phyloP scores from a whole-genome alignment of 2,329 filamentous ascomycete genomes.

The Cladosporium sp. region DNA sequence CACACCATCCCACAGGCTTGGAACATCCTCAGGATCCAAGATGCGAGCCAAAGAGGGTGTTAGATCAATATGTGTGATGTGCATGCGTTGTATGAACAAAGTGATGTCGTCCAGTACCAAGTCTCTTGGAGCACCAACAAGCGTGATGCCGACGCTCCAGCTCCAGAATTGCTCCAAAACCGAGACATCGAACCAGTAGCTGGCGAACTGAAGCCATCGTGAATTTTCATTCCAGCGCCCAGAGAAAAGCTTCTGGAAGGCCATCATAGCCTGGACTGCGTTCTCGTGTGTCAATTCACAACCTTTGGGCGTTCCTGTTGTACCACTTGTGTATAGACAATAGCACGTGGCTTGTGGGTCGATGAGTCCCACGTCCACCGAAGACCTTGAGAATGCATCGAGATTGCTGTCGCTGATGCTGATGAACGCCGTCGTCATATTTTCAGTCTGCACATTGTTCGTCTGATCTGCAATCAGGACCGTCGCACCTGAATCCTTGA shows the following conservation, averaged over 20 bases:
- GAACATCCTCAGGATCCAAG: constrained; percentile 76
- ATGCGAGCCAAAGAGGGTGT: constrained; percentile 84
- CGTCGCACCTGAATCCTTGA: constrained; percentile 68
- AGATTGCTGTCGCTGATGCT: constrained; percentile 21
- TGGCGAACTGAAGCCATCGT: constrained; percentile 88
- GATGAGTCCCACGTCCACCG: constrained; percentile 38
- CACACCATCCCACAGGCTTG: constrained; percentile 74
- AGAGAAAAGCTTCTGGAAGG: constrained; percentile 76
- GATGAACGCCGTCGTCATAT: constrained; percentile 8
- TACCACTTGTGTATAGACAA: constrained; percentile 84
- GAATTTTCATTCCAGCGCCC: constrained; percentile 72
- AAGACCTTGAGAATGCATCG: constrained; percentile 30
- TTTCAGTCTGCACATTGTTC: constrained; percentile 38
- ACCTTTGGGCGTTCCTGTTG: constrained; percentile 82
- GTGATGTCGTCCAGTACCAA: constrained; percentile 81
- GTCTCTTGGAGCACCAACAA: constrained; percentile 80
- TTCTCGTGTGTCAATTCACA: constrained; percentile 89
- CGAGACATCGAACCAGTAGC: constrained; percentile 91
- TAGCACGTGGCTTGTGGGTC: constrained; percentile 66
- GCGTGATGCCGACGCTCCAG: constrained; percentile 84
- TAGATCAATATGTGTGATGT: constrained; percentile 87
- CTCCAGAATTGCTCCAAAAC: constrained; percentile 95
- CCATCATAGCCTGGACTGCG: constrained; percentile 82
- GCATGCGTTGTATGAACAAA: constrained; percentile 66
- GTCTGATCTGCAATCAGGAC: constrained; percentile 49